Base-by-base conservation (phyloP, 2,329 filamentous ascomycete species). In the Botrytis deweyae region DNA sequence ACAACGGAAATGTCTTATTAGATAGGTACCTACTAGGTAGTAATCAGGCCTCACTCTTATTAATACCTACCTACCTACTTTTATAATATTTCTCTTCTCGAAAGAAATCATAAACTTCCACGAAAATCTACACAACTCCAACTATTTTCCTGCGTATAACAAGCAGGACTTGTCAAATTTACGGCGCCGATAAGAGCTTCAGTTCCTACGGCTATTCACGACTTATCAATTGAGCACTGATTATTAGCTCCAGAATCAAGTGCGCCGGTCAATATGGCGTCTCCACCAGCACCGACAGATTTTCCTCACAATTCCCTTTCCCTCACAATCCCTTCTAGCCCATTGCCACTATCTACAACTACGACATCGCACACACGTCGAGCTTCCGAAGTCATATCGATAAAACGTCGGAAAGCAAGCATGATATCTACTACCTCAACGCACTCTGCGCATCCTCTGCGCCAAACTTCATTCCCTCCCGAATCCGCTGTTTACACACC, bases 381-480 rank as follows among this genome's bases (percentile, higher is more conserved):
- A 65, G 80, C 86, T 16, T 85, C 85, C 52, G 83, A 85, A 64
- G 84, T 83, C 4, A 86, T 84, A 0, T 81, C 84, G 25, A 82
- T 85, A 65, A 93, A 93, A 81, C 90, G 91, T 65, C 91, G 92
- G 80, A 95, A 95, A 80, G 87, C 90, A 9, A 93, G 91, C 20
- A 87, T 83, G 75, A 84, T 90, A 76, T 90, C 90, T 5, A 84
- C 86, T 40, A 82, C 86, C 14, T 88, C 88, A 12, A 79, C 81
- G 22, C 78, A 80, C 25, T 88, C 88, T 1, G 85, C 88, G 0
- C 92, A 93, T 76, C 92, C 91, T 1, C 88, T 96, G 2, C 92
- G 93, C 58, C 92, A 94, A 80, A 95, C 93, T 7, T 94, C 92
- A 0, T 96, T 94, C 80, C 92, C 92, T 0, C 92, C 92, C 40